Evolutionary conservation across 345 rosid genomes (phyloP).

Genomic region (Populus davidiana): DNA sequence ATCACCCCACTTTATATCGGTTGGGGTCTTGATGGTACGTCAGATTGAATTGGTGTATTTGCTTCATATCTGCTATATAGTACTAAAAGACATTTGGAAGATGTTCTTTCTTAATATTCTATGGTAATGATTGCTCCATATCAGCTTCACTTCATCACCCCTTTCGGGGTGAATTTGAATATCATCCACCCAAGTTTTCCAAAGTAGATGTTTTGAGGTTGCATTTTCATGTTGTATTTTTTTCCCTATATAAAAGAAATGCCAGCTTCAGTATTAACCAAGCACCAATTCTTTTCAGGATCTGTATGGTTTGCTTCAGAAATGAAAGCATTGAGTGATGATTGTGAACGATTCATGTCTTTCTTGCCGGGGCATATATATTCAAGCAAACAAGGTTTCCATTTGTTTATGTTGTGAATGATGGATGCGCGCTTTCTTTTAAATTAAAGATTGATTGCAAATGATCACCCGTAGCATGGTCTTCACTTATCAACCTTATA

Average conservation of each 20-base stretch:
- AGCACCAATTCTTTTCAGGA: conserved; percentile 39
- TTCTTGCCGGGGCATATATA: conserved; percentile 76
- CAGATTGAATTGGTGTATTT: not conserved
- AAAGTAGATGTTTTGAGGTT: not conserved
- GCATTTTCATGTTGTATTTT: not conserved
- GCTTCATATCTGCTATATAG: not conserved
- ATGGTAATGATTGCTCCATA: not conserved
- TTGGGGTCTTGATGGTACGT: conserved; percentile 84
- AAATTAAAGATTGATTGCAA: not conserved
- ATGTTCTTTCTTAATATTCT: not conserved
- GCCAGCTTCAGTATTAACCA: conserved; percentile 4
- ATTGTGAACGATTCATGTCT: conserved; percentile 69
- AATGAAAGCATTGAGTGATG: conserved; percentile 90
- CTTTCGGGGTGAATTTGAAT: not conserved
- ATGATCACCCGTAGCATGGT: not conserved
- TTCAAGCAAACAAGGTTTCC: conserved; percentile 85
- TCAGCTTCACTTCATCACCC: not conserved
- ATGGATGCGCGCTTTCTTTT: not conserved
- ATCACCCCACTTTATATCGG: conserved; percentile 77
- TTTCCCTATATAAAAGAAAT: not conserved
- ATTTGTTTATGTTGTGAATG: conserved; percentile 1
- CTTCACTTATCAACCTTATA: not conserved
- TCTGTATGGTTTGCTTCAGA: conserved; percentile 91
- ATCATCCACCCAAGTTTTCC: not conserved
- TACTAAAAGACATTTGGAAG: not conserved